These are phyloP conservation scores for Dactylellina cionopaga DNA, from an alignment of 2,329 filamentous ascomycete genomes.

Conservation along the genomic window DNA sequence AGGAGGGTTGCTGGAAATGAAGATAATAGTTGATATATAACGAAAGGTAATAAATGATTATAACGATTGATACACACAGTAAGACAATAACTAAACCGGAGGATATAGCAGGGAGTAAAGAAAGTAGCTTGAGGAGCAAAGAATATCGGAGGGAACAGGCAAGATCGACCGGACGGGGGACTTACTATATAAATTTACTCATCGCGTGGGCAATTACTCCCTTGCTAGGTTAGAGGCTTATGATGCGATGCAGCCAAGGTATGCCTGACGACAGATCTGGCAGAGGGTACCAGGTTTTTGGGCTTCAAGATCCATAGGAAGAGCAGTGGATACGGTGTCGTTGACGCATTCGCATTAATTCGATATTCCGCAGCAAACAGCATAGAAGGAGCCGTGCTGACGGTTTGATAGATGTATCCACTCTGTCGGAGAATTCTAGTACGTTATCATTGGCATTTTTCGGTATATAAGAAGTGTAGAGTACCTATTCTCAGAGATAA, in stretches of 20 bases:
- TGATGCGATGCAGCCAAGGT: conserved; percentile 2
- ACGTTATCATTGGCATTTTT: background rate
- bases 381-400: conserved; percentile 1
- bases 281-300: background rate
- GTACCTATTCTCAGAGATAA: background rate
- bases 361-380: background rate
- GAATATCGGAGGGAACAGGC: background rate
- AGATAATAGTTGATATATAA: conserved; percentile 6
- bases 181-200: conserved; percentile 8
- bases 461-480: background rate
- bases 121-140: background rate
- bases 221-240: background rate
- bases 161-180: conserved; percentile 17
- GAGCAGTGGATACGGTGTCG: background rate
- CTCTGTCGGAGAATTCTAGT: background rate
- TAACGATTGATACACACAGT: background rate
- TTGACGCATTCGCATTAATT: conserved; percentile 18
- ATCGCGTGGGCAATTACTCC: background rate
- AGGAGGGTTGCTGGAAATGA: background rate
- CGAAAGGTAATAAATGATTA: background rate
- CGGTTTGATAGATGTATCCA: background rate
- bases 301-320: background rate
- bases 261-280: background rate
- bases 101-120: background rate
- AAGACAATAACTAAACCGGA: background rate